Base-by-base conservation (phyloP, 768 basidiomycete species). In the Zangia roseola region DNA sequence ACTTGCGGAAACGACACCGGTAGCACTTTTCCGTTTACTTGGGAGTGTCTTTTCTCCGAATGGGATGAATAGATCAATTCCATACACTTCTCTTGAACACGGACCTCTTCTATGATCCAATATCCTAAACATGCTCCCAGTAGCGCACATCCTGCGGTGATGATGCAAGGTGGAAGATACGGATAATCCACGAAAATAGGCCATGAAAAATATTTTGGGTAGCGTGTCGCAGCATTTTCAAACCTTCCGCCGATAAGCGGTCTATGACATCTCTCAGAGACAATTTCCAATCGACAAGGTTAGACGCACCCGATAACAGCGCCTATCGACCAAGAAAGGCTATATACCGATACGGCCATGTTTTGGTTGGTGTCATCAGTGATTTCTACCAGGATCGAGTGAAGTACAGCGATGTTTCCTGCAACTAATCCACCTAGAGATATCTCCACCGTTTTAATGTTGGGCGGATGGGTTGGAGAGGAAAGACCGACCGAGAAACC, bases 301-400 rank as follows among this genome's bases (percentile, higher is more conserved):
- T 2, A 14, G n/a, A 47, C 24, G 3, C 13, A 53, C 55, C 45
- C 50, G 10, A 56, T 0, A 9, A 52, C 8, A 10, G 19, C 24
- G 16, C 49, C 55, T 0, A 31, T 34, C 5, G 52, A 47, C 52
- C 52, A 53, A 5, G 40, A 26, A 17, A 55, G 31, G 16, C 54
- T 56, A 20, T 56, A 56, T 30, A 50, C 45, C 12, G 54, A 40
- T 6, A 56, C 35, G 1, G 54, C 54, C 9, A 55, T 45, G 7
- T 55, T 33, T 34, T 50, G 54, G 5, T 55, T 56, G 10, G 43
- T 56, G 6, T 55, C 47, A 19, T 55, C 54, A 1, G 54, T 55
- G 6, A 55, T 45, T 39, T 55, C 54, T 8, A 33, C 47, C 17
- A 55, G 38, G 4, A 56, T 41, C 0, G 54, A 50, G 21, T 55